Evolutionary conservation across 805 yeast species (phyloP).

Genomic region (Suhomyces faveliae): DNA sequence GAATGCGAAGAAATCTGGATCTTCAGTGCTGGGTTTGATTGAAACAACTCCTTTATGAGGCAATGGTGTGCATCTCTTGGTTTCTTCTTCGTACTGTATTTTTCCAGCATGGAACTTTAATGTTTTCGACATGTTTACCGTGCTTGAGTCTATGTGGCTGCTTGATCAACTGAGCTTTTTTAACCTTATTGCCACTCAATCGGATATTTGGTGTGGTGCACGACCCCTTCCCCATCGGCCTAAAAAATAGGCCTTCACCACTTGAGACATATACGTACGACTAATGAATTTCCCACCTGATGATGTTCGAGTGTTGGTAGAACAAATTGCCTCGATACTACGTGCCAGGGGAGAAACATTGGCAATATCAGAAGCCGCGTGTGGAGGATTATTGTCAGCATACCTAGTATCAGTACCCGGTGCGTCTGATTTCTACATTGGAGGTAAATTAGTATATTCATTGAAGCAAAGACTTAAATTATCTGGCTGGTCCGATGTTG

Average conservation of each 20-base stretch:
- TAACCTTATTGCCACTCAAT: slow-evolving; percentile 1
- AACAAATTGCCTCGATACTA: slow-evolving; percentile 56
- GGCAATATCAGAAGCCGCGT: slow-evolving; percentile 84
- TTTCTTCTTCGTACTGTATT: slow-evolving; percentile 61
- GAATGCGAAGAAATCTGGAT: slow-evolving; percentile 67
- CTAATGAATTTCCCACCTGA: slow-evolving; percentile 57
- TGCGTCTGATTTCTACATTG: slow-evolving; percentile 79
- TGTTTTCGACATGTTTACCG: slow-evolving; percentile 18
- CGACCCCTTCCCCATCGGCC: slow-evolving; percentile 4
- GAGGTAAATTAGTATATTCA: slow-evolving; percentile 80
- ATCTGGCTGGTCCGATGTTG: slow-evolving; percentile 75
- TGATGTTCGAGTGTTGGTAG: slow-evolving; percentile 50
- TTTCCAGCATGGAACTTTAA: slow-evolving; percentile 74
- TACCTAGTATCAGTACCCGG: slow-evolving; percentile 82
- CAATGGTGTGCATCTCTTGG: slow-evolving; percentile 66
- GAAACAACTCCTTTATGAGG: slow-evolving; percentile 66
- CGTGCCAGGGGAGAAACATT: slow-evolving; percentile 57
- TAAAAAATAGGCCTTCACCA: background rate
- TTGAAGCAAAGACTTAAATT: slow-evolving; percentile 69
- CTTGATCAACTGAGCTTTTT: background rate
- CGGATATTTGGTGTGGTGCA: background rate
- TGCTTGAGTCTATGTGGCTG: background rate
- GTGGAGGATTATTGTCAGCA: slow-evolving; percentile 84
- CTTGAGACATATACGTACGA: background rate
- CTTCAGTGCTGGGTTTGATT: slow-evolving; percentile 63